phyloP scores from a whole-genome alignment of 345 rosid genomes.

The Cardamine resedifolia region DNA sequence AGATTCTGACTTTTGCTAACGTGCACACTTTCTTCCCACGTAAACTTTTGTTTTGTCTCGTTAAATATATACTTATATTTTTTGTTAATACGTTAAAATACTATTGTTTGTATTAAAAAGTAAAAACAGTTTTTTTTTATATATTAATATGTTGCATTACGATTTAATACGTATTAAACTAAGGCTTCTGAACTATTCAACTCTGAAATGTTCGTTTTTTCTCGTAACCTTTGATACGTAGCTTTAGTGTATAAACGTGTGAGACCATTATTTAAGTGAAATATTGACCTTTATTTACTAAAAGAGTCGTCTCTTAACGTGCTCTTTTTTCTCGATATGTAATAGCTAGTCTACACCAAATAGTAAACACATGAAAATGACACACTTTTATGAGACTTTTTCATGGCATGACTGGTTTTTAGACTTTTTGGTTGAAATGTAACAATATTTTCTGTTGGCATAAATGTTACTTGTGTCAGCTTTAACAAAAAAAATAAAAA shows the following conservation, averaged over 20 bases:
- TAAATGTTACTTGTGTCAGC: neutral
- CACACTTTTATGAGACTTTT: neutral
- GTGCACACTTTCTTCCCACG: conserved; percentile 5
- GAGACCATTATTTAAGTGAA: neutral
- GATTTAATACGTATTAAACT: neutral
- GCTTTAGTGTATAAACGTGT: conserved; percentile 11
- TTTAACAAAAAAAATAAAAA: too few relatives aligned
- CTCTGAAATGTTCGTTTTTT: neutral
- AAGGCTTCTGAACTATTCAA: neutral
- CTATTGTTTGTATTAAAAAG: neutral
- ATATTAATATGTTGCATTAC: neutral
- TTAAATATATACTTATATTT: neutral
- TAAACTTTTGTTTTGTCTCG: neutral
- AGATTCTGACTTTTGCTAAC: conserved; percentile 35
- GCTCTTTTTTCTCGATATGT: neutral
- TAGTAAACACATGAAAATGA: neutral
- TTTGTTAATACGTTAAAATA: neutral
- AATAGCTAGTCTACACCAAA: neutral
- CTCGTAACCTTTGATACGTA: neutral
- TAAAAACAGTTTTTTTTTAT: too few relatives aligned
- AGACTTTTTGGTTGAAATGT: neutral
- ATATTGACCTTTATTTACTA: neutral
- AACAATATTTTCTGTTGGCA: neutral
- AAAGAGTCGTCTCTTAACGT: neutral
- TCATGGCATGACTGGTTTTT: neutral